These are phyloP conservation scores for Puya raimondii DNA, from an alignment of 176 grass and related monocot genomes.

Conservation along the genomic window DNA sequence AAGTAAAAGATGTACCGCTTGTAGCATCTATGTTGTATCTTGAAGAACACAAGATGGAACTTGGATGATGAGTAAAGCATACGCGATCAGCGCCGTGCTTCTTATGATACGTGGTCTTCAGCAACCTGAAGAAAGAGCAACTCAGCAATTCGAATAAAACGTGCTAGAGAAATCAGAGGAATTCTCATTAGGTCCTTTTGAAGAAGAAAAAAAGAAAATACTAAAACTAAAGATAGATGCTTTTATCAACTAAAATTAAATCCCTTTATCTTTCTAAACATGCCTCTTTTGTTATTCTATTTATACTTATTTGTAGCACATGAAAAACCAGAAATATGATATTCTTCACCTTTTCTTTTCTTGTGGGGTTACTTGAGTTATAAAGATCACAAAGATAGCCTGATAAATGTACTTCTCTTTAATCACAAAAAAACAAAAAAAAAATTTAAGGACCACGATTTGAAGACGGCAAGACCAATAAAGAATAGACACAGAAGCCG, in stretches of 20 bases:
- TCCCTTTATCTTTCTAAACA: too few species aligned
- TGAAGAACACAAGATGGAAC: conserved; percentile 91
- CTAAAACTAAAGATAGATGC: too few species aligned
- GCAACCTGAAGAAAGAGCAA: conserved; percentile 37
- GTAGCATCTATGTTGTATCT: conserved; percentile 58
- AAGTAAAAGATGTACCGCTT: background rate
- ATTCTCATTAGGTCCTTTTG: background rate
- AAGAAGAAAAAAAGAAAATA: too few species aligned
- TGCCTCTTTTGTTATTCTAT: too few species aligned
- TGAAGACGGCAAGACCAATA: background rate
- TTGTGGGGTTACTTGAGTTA: background rate
- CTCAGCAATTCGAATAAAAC: background rate
- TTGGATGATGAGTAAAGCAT: conserved; percentile 94
- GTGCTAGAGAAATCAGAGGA: background rate
- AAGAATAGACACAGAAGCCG: too few species aligned
- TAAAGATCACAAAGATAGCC: background rate
- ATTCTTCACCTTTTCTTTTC: background rate
- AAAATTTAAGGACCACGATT: background rate
- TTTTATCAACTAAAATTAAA: too few species aligned
- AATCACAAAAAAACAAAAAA: background rate
- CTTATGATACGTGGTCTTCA: conserved; percentile 94
- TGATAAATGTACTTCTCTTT: background rate
- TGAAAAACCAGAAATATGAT: background rate
- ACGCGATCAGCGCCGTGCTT: conserved; percentile 83
- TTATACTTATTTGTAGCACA: too few species aligned